Evolutionary conservation across 331 rosid genomes (phyloP).

Genomic region (Stylosanthes scabra): DNA sequence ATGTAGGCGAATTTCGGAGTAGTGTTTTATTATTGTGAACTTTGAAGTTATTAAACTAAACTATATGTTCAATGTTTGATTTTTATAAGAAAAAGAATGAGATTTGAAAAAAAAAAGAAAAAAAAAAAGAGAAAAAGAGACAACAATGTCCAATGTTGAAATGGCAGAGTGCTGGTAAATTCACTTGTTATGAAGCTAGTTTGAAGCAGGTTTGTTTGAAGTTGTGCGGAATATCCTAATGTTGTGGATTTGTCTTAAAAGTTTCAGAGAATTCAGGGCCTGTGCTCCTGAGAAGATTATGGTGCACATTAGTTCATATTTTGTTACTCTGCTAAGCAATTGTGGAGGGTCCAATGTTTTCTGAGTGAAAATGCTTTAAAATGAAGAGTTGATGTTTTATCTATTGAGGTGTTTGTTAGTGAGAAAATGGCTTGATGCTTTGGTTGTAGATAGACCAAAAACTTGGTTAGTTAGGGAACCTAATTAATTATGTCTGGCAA

Average conservation of each 20-base stretch:
- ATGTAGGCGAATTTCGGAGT: conserved; percentile 20
- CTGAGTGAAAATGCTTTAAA: too few relatives aligned
- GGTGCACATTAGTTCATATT: too few relatives aligned
- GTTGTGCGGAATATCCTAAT: neutral
- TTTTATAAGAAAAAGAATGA: neutral
- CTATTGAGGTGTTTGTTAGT: too few relatives aligned
- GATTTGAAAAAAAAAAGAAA: too few relatives aligned
- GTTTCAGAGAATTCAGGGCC: neutral
- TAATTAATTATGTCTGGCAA: too few relatives aligned
- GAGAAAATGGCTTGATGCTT: too few relatives aligned
- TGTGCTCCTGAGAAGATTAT: neutral
- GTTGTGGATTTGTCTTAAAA: neutral
- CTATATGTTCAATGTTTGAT: conserved; percentile 28
- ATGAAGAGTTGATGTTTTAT: too few relatives aligned
- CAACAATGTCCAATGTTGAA: conserved; percentile 18
- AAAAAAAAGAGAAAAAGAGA: too few relatives aligned
- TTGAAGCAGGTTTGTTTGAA: conserved; percentile 5
- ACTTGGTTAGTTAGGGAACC: too few relatives aligned
- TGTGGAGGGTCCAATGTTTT: too few relatives aligned
- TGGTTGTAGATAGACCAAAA: too few relatives aligned
- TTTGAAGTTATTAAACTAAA: conserved; percentile 1
- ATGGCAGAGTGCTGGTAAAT: neutral
- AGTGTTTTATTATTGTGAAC: conserved; percentile 27
- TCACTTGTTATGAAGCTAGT: conserved; percentile 18
- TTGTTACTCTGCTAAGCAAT: too few relatives aligned